Conservation (phyloP, 208 protist genomes). For the Polymyxa betae region DNA sequence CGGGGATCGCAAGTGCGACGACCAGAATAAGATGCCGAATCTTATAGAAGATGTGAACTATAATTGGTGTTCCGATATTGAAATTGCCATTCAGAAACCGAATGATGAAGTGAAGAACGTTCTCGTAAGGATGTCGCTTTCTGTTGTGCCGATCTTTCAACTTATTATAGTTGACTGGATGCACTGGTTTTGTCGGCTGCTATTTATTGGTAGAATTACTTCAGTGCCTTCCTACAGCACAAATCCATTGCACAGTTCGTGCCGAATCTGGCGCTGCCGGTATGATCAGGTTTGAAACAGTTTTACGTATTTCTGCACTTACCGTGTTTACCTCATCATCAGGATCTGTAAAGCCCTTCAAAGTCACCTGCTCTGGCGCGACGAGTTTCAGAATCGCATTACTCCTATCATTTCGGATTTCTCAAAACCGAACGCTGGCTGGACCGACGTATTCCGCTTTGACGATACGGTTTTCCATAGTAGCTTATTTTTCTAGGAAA, state of each 20-base stretch:
- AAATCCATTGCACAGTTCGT: neutral
- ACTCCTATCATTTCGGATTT: neutral
- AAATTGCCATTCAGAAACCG: neutral
- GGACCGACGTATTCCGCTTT: neutral
- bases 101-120: neutral
- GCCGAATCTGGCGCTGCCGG: neutral
- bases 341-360: neutral
- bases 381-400: neutral
- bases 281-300: neutral
- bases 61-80: neutral
- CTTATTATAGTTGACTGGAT: neutral
- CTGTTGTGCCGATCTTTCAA: neutral
- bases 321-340: neutral
- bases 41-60: neutral
- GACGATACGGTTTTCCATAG: too few species aligned
- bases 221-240: neutral
- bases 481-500: too few species aligned
- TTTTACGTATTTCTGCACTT: too few species aligned
- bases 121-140: neutral
- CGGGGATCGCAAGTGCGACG: neutral
- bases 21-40: neutral
- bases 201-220: neutral
- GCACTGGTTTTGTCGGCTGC: neutral
- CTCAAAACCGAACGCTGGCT: neutral
- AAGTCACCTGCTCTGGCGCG: neutral